Base-by-base conservation (phyloP, 495 filamentous ascomycete species). In the Hyaloscypha finlandica region DNA sequence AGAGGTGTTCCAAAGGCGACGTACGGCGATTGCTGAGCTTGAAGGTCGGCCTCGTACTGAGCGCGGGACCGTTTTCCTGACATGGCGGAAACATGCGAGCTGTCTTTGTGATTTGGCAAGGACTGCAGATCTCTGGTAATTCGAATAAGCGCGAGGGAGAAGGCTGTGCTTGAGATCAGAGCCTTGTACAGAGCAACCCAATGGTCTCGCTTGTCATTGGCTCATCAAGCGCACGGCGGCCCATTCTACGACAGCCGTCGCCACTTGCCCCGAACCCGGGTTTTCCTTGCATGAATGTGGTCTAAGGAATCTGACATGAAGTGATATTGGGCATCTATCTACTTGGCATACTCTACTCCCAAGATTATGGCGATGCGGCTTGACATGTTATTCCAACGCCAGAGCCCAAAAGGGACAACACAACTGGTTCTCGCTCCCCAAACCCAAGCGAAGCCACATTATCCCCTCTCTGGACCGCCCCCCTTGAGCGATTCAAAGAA, bases 1-100 rank as follows among this genome's bases (percentile, higher is more conserved):
- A 98, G 85, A 11, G 93, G 86, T 9, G 92, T 97, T 65, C 94
- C 96, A 75, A 91, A 97, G 68, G 91, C 74, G 65, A 90, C 90
- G 75, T 88, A 97, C 1, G 92, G 90, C 5, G 92, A 89, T 77
- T 92, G 86, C 57, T 89, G 86, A 42, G 84, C 81, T 75, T 88
- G 86, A 31, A 88, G 81, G 69, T 95, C 91, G 69, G 90, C 85
- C 79, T 96, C 93, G 77, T 89, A 94, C 70, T 86, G 79, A 63
- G 87, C 85, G 56, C 92, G 88, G 64, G 87, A 86, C 74, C 95
- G 84, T 83, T 98, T 98, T 76, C 81, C 80, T 69, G 92, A 87
- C 92, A 94, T 93, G 73, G 62, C 76, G 69, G 61, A 66, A 37
- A 66, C 63, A 72, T 67, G 33, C 6, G 29, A 63, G 60, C 55